Conservation (phyloP, 2,329 filamentous ascomycete species). For the Lanzia echinophila region DNA sequence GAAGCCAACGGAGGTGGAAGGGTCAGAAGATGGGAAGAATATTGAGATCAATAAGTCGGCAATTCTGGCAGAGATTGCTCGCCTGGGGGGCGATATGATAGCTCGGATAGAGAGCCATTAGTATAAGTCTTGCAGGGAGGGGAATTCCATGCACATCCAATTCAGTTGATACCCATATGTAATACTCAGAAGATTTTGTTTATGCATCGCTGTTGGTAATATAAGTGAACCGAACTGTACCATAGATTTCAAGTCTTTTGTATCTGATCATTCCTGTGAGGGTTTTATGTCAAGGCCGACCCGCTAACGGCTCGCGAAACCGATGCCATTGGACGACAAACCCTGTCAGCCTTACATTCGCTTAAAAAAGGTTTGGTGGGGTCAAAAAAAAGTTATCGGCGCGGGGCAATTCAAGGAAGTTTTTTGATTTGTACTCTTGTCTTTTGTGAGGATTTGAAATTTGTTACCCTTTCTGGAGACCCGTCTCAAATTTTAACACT, state of each 20-base stretch:
- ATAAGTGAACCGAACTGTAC: background rate
- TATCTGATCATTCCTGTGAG: background rate
- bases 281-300: background rate
- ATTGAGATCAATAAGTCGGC: conserved; percentile 61
- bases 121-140: background rate
- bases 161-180: conserved; percentile 1
- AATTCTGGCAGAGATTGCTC: conserved; percentile 66
- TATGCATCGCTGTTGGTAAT: background rate
- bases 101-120: conserved; percentile 49
- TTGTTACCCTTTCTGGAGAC: background rate
- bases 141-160: background rate
- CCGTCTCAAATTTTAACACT: background rate
- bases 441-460: background rate
- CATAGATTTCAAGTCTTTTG: too few species aligned
- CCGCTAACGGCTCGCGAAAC: too few species aligned
- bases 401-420: conserved; percentile 6
- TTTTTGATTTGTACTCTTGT: background rate
- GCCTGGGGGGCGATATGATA: conserved; percentile 61
- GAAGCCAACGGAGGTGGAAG: conserved; percentile 30
- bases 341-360: conserved; percentile 17
- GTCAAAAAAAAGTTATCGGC: conserved; percentile 5
- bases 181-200: background rate
- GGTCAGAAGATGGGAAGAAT: conserved; percentile 34
- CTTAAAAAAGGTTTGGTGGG: conserved; percentile 12
- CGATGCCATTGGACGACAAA: background rate